Base-by-base conservation (phyloP, 495 filamentous ascomycete species). In the Daldinia loculata region DNA sequence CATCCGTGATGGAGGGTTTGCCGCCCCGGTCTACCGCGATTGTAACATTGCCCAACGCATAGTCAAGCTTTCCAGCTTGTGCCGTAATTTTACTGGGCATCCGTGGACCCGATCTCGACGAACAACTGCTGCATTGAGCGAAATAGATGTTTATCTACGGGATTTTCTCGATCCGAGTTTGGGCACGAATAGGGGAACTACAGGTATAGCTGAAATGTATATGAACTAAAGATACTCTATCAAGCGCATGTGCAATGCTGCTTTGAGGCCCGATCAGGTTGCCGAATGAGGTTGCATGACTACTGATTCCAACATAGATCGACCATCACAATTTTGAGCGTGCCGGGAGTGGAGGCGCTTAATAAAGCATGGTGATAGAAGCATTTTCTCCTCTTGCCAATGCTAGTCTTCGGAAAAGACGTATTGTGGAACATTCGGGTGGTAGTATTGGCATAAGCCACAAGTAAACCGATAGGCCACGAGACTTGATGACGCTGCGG, bases 401-500 rank as follows among this genome's bases (percentile, higher is more conserved):
- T 48, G 43, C 17, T 12, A 12, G 19, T 19, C 17, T 22, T 19
- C 9, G 43, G 19, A 24, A 48, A 24, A 22, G 9, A 14, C 6
- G 19, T 11, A 11, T 48, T 48, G 43, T 24, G 43, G 9, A 45
- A 45, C 41, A 7, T 8, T 24, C 11, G 43, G 27, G 51, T 32
- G 32, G 60, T 55, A n/a, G 22, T 43, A 69, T 57, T 58, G n/a
- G 11, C 32, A 48, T 58, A 57, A 52, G 60, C 55, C 30, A 51
- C 56, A 24, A 52, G 56, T 50, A 38, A 69, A 53, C 41, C 24
- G 48, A 64, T 64, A 64, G 61, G 67, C 56, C 67, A 66, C 67
- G 67, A 66, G 62, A 57, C 62, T 66, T 30, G 38, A 51, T 29
- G 56, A 61, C 15, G 62, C 67, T 70, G 57, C 56, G 61, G 61